Evolutionary conservation across 2,329 filamentous ascomycete genomes (phyloP), one percentile per base, ranked within the genome.

Genomic region (Aureobasidium sp.): DNA sequence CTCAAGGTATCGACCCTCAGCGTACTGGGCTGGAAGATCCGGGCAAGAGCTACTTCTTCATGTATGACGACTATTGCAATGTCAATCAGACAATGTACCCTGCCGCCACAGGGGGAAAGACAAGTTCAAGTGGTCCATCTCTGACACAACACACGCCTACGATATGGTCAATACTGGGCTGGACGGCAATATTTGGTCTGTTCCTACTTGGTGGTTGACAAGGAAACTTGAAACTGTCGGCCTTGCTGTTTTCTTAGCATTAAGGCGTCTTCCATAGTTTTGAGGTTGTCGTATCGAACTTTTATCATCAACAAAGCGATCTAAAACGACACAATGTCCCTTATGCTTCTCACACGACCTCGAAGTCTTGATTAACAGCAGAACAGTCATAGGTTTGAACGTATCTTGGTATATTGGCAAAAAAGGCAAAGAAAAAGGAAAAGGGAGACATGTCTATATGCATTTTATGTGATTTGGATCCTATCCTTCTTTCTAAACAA

Each of bases 21-120:
- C 29, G 33, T 7, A 49, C 19, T 3, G 35, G 12, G 7, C 68
- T 70, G 9, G 72, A 74, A 61, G 59, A 61, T 35, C 71, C 71
- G 2, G 70, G 73, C 3, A 68, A 66, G 24, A 74, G 68, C 4
- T 80, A 74, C 65, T 85, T 85, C 70, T 85, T 85, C 66, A 58
- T 60, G 58, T 63, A 63, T 19, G 37, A 57, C 11, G 52, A 45
- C 2, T 40, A 62, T 22, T 27, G n/a, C 11, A 53, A 37, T 15
- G 49, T 56, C 33, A 62, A 62, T 29, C 63, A 64, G 35, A 64
- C 63, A 11, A 15, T 53, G 17, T 64, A 64, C 31, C 63, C 63
- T 5, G 63, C 53, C 22, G 63, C 42, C 37, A 63, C 53, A 27
- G 52, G 17, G 31, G 45, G 35, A 42, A 27, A 24, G 31, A 52